phyloP scores from a whole-genome alignment of 164 flowering plant species.

The Aristolochia californica region DNA sequence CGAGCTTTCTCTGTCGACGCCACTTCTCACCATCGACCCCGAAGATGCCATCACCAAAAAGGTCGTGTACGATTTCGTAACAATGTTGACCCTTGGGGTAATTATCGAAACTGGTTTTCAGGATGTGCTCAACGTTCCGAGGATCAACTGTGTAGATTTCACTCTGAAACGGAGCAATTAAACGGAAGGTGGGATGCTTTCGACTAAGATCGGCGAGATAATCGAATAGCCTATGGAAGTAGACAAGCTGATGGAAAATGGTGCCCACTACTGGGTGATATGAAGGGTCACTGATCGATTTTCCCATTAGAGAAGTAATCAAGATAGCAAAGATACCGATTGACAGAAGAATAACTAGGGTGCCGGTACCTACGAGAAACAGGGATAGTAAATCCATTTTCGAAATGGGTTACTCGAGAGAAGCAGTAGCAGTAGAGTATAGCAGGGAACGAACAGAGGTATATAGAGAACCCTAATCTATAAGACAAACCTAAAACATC shows the following conservation, averaged over 20 bases:
- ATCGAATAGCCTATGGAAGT: conserved; percentile 40
- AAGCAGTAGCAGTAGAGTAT: too few relatives aligned
- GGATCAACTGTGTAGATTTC: conserved; percentile 45
- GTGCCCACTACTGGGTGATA: conserved; percentile 30
- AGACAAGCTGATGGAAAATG: conserved; percentile 18
- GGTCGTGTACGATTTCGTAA: conserved; percentile 10
- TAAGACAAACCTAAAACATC: too few relatives aligned
- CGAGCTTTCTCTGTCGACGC: conserved; percentile 64
- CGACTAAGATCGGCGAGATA: conserved; percentile 32
- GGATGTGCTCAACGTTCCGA: conserved; percentile 47
- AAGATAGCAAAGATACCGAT: conserved; percentile 27
- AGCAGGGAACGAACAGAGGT: too few relatives aligned
- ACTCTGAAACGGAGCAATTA: conserved; percentile 32
- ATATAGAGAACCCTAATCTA: too few relatives aligned
- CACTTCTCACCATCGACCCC: conserved; percentile 56
- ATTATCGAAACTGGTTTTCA: conserved; percentile 39
- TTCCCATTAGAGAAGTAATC: conserved; percentile 7
- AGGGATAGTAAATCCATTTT: conserved; percentile 17
- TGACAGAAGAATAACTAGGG: conserved; percentile 13
- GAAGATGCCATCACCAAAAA: conserved; percentile 62
- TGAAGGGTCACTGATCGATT: conserved; percentile 7
- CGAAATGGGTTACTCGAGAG: neutral
- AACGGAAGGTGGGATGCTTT: conserved; percentile 35
- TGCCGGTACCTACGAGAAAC: conserved; percentile 8
- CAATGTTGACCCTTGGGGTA: conserved; percentile 35